phyloP scores from a whole-genome alignment of 208 protist species.

The Endotrypanum monterogeii region DNA sequence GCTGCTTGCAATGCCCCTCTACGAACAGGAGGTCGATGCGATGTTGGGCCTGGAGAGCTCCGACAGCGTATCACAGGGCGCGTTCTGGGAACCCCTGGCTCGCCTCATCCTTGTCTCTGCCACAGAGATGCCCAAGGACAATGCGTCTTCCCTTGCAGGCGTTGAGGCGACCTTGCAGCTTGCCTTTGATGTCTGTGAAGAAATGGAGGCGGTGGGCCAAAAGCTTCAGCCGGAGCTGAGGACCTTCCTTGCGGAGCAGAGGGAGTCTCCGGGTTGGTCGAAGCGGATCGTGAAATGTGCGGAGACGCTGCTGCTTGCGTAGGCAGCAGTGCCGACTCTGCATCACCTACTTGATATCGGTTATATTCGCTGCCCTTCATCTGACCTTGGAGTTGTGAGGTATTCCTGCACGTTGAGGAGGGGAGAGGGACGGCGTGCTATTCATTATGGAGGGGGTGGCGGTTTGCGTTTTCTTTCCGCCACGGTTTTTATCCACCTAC shows the following conservation, averaged over 20 bases:
- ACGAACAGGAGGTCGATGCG: conserved; percentile 41
- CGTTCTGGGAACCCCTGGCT: conserved; percentile 70
- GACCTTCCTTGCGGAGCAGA: conserved; percentile 18
- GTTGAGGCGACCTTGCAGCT: conserved; percentile 24
- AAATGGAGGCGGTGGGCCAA: conserved; percentile 39
- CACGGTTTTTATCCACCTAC: not conserved
- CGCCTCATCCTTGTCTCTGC: conserved; percentile 37
- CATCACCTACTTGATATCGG: conserved; percentile 6
- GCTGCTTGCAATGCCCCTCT: conserved; percentile 53
- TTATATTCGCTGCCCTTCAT: not conserved
- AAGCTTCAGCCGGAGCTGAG: conserved; percentile 44
- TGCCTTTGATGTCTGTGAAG: conserved; percentile 64
- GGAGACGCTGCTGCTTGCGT: conserved; percentile 29
- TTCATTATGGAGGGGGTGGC: not conserved
- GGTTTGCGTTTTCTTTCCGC: not conserved
- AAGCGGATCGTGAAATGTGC: conserved; percentile 59
- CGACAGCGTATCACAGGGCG: conserved; percentile 34
- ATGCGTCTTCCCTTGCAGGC: not conserved
- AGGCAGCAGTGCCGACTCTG: not conserved
- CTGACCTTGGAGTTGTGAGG: not conserved
- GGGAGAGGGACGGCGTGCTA: not conserved
- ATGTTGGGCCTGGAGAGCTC: conserved; percentile 33
- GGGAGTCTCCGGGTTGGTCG: conserved; percentile 23
- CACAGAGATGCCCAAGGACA: not conserved
- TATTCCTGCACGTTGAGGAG: not conserved